phyloP scores from a whole-genome alignment of 2,329 filamentous ascomycete genomes.

The Ophiostoma australiae region DNA sequence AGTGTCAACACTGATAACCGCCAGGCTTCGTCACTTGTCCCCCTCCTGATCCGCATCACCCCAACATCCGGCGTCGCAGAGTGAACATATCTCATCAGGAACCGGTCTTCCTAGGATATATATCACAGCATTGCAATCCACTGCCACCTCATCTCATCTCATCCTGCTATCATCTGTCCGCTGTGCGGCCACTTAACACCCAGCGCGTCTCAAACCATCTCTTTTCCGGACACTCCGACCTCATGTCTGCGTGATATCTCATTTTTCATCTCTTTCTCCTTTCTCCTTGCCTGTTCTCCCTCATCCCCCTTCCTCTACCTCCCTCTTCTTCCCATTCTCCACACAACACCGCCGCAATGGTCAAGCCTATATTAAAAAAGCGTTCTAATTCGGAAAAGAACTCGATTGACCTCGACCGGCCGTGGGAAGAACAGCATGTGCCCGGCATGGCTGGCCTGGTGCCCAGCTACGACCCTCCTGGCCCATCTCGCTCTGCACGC shows the following conservation, averaged over 20 bases:
- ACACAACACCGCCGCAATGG: constrained; percentile 41
- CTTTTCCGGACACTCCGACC: not conserved
- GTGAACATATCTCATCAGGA: not conserved
- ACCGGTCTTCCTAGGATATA: not conserved
- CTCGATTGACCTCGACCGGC: constrained; percentile 57
- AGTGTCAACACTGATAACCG: not conserved
- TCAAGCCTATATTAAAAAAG: constrained; percentile 61
- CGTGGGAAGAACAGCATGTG: constrained; percentile 52
- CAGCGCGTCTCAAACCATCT: not conserved
- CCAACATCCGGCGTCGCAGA: constrained; percentile 6
- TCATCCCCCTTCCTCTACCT: not conserved
- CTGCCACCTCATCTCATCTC: not conserved
- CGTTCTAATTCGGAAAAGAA: constrained; percentile 55
- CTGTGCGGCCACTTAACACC: not conserved
- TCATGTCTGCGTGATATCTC: constrained; percentile 7
- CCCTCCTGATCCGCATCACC: constrained; percentile 9
- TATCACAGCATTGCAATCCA: not conserved
- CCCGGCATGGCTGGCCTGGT: constrained; percentile 37
- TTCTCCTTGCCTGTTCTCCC: not conserved
- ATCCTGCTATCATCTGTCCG: not conserved
- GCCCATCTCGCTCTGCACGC: constrained; percentile 32
- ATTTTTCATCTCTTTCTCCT: not conserved
- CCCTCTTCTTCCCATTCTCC: not conserved
- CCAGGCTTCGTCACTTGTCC: not conserved
- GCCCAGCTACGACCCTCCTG: constrained; percentile 31